These are phyloP conservation scores for Elongisporangium undulatum DNA, from an alignment of 352 stramenopile genomes.

Conservation along the genomic window DNA sequence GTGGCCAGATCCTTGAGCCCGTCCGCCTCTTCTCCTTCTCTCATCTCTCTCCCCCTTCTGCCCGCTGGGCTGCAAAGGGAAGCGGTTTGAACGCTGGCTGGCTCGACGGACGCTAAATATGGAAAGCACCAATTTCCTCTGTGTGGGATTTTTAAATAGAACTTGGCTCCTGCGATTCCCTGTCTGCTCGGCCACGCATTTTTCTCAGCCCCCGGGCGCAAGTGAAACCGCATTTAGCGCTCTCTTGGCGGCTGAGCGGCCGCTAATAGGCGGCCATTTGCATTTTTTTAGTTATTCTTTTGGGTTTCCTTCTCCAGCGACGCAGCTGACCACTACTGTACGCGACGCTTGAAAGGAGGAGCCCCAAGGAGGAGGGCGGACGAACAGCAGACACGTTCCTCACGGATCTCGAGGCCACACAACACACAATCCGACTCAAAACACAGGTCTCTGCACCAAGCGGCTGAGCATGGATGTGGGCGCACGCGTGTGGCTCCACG, in stretches of 20 bases:
- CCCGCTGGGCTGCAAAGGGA: not conserved
- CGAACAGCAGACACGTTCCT: not conserved
- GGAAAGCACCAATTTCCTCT: not conserved
- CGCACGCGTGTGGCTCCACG: constrained; percentile 65
- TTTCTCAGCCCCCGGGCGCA: not conserved
- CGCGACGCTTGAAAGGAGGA: not conserved
- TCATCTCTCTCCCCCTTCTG: not conserved
- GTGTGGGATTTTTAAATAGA: not conserved
- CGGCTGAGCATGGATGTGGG: constrained; percentile 58
- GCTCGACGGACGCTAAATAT: not conserved
- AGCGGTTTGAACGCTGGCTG: not conserved
- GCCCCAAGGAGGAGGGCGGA: not conserved
- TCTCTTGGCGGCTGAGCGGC: not conserved
- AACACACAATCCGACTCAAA: not conserved
- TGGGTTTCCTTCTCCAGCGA: not conserved
- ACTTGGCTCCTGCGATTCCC: not conserved
- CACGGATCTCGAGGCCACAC: not conserved
- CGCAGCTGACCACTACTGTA: not conserved
- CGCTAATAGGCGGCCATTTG: not conserved
- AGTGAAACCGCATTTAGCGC: not conserved
- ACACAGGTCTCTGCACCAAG: not conserved
- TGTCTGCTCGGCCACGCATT: not conserved
- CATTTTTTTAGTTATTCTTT: not conserved
- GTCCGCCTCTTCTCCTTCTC: not conserved
- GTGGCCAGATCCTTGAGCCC: not conserved